Conservation (phyloP, 306 rosid genomes). For the Hylodesmum podocarpum region DNA sequence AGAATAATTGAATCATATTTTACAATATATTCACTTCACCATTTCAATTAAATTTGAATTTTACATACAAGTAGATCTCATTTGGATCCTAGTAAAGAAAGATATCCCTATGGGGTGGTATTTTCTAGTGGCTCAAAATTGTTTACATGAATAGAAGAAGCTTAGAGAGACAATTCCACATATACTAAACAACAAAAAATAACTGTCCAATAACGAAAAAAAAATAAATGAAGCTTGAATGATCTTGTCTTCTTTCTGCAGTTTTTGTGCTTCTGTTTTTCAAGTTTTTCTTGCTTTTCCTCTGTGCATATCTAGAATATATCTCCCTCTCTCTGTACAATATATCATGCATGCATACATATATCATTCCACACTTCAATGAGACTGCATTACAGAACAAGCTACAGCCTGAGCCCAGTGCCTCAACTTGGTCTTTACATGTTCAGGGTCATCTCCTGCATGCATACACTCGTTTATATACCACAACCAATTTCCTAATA, state of each 20-base stretch:
- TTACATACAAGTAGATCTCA: background rate
- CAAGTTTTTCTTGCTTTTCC: background rate
- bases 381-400: constrained; percentile 83
- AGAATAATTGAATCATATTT: background rate
- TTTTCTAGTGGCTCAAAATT: constrained; percentile 17
- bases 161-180: background rate
- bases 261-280: background rate
- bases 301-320: constrained; percentile 18
- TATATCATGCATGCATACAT: too few species aligned
- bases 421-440: constrained; percentile 80
- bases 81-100: background rate
- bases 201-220: background rate
- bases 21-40: background rate
- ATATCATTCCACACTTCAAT: constrained; percentile 24
- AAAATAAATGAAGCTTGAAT: background rate
- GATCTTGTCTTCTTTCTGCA: background rate
- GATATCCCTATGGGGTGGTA: background rate
- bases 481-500: too few species aligned
- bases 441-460: constrained; percentile 85
- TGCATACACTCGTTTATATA: too few species aligned
- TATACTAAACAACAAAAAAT: background rate
- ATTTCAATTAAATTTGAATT: background rate
- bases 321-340: constrained; percentile 50
- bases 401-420: constrained; percentile 99
- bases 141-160: constrained; percentile 12